A percentile compares a stretch with the other conserved stretches of the same genome.
Evolutionary conservation across 1,139 yeast species (phyloP).

Genomic region (Geotrichum histeridarum): DNA sequence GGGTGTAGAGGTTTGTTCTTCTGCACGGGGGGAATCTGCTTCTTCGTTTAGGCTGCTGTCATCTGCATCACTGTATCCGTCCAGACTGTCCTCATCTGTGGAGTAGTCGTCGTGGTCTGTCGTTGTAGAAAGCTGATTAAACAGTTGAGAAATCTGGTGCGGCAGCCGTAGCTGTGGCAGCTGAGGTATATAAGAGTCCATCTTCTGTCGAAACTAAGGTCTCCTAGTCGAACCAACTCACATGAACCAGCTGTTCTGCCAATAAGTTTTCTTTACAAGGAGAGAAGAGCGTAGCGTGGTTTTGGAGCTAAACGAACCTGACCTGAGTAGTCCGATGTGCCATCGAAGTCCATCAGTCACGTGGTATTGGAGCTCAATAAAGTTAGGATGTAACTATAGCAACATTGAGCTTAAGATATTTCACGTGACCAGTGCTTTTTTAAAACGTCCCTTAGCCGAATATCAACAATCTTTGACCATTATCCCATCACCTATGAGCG

Average conservation of each 20-base stretch:
- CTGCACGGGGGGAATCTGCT: not conserved
- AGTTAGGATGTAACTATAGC: too few species aligned
- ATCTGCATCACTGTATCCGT: not conserved
- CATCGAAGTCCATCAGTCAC: too few species aligned
- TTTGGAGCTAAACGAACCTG: too few species aligned
- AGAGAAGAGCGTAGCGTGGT: not conserved
- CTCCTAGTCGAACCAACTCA: not conserved
- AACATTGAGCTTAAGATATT: too few species aligned
- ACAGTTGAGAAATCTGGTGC: conserved; percentile 11
- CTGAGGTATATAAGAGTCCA: conserved; percentile 17
- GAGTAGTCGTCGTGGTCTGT: conserved; percentile 6
- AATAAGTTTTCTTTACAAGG: not conserved
- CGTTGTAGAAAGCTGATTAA: conserved; percentile 9
- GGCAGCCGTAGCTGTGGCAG: conserved; percentile 15
- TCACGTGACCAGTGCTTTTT: too few species aligned
- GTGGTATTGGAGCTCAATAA: too few species aligned
- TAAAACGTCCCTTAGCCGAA: too few species aligned
- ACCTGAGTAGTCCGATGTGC: too few species aligned
- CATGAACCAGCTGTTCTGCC: not conserved
- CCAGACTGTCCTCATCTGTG: conserved; percentile 3
- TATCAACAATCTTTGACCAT: too few species aligned
- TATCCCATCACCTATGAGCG: too few species aligned
- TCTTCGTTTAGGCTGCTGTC: not conserved
- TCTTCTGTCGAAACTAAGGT: not conserved
- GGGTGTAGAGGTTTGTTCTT: not conserved